These are phyloP conservation scores for Boletus tylopilopsis DNA, from an alignment of 768 basidiomycete genomes.

Conservation along the genomic window DNA sequence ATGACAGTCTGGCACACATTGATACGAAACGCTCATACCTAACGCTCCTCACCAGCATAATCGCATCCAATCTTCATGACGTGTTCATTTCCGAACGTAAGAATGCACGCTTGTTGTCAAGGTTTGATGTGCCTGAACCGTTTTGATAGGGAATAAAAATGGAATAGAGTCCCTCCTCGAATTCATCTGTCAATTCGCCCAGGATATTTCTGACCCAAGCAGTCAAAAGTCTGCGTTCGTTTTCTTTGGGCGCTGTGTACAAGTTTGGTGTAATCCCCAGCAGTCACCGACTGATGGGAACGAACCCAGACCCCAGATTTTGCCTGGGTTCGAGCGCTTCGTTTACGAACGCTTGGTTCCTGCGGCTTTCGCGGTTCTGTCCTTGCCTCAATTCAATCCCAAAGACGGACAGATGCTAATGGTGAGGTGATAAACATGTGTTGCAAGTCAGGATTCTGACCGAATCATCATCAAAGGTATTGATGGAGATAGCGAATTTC, in stretches of 20 bases:
- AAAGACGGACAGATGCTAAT: slow-evolving; percentile 85
- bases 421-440: slow-evolving; percentile 46
- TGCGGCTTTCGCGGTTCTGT: slow-evolving; percentile 76
- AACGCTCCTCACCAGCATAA: slow-evolving; percentile 71
- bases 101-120: slow-evolving; percentile 24
- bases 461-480: slow-evolving; percentile 51
- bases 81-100: slow-evolving; percentile 87
- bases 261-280: slow-evolving; percentile 61
- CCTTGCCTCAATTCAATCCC: slow-evolving; percentile 75
- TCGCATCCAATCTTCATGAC: slow-evolving; percentile 74
- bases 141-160: slow-evolving; percentile 53
- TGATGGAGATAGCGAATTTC: slow-evolving; percentile 85
- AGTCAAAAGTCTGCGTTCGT: slow-evolving; percentile 78
- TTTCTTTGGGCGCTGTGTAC: slow-evolving; percentile 69
- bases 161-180: slow-evolving; percentile 72
- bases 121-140: not conserved
- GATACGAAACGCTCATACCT: slow-evolving; percentile 91
- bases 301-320: slow-evolving; percentile 31
- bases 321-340: slow-evolving; percentile 92
- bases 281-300: slow-evolving; percentile 33
- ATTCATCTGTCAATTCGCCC: slow-evolving; percentile 66
- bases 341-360: slow-evolving; percentile 86
- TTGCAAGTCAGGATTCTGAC: not conserved
- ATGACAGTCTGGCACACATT: slow-evolving; percentile 72
- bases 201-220: slow-evolving; percentile 69